Evolutionary conservation across 805 yeast species (phyloP), one percentile per base, ranked within the genome.

Genomic region (Metschnikowia baotianmanensis): DNA sequence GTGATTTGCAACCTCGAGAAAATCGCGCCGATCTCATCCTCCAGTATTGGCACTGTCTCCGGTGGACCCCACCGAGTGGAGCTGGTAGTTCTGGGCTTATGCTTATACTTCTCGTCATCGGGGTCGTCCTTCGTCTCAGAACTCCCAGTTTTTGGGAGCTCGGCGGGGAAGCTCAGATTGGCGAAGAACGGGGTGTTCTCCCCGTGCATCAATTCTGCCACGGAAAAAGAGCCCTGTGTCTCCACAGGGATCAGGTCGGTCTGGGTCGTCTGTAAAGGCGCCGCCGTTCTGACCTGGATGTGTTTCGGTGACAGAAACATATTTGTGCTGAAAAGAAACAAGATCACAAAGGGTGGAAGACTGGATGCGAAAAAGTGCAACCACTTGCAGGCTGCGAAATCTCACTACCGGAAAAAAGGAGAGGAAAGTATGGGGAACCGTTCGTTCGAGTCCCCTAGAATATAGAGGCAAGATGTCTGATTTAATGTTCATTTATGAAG

Each of bases 21-120:
- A 1, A 81, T 72, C 1, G 69, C 63, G 45, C 80, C 82, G 35
- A 86, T 83, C 21, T 77, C 78, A 31, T 64, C 69, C 36, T 70
- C 64, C 1, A 74, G 51, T 12, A 80, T 72, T 1, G 86, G 85
- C 3, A 69, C 65, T 2, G 63, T 54, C 3, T 56, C 59, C 2
- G 57, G 52, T 4, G 65, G 59, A 16, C 59, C 58, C 84, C 85
- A 80, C 6, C 75, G 55, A 1, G 84, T 9, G 12, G 18, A n/a
- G 32, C 39, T 31, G 81, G 53, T 74, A 78, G 26, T 22, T 27
- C 34, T 9, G 19, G 13, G 25, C 7, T 20, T 23, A 10, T 13
- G 35, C 18, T 26, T 36, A 12, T 7, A 10, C 33, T 12, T n/a
- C 7, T 27, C 36, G 5, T 36, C 40, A 12, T 35, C 39, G 17